Evolutionary conservation across 306 rosid genomes (phyloP), one percentile per base, ranked within the genome.

Genomic region (Trichosanthes truncata): DNA sequence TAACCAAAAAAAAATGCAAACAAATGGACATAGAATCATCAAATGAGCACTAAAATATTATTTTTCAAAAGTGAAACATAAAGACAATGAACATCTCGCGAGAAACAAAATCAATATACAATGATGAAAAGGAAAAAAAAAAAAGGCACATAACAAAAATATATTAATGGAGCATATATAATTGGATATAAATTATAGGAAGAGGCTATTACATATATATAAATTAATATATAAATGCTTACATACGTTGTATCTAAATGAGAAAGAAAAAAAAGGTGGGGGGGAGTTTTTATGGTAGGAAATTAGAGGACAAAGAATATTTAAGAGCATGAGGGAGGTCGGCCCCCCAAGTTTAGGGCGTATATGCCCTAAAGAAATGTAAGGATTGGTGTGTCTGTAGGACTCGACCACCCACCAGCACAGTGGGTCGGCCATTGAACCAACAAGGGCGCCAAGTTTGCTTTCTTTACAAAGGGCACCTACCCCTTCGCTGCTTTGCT

Each of bases 401-500:
- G 76, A 71, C 76, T 71, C 55, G 23, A 48, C 35, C 51, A 76
- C 78, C 91, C 88, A 87, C 89, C 88, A 87, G 82, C 87, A 88
- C 80, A 62, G 80, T 89, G 89, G 92, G 86, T 82, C 83, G 85
- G 80, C 86, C 88, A 81, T 80, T 78, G 57, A 60, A 23, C 81
- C 79, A 78, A 41, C 63, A 66, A 80, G 77, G 83, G 62, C 53
- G 33, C 76, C 29, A 57, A 29, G 43, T 60, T 76, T 43, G 66
- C 41, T 12, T 45, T 41, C 26, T 38, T 72, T 80, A 67, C 66
- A 55, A 49, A 12, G 67, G 35, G 52, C 73, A 74, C 61, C 78
- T 48, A 33, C 74, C 25, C 26, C 23, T 66, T 66, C 65, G 2
- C 25, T 21, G 20, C 23, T 26, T 61, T 61, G 20, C 68, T 20